phyloP scores from a whole-genome alignment of 768 basidiomycete species.

The Lyophyllum atratum region DNA sequence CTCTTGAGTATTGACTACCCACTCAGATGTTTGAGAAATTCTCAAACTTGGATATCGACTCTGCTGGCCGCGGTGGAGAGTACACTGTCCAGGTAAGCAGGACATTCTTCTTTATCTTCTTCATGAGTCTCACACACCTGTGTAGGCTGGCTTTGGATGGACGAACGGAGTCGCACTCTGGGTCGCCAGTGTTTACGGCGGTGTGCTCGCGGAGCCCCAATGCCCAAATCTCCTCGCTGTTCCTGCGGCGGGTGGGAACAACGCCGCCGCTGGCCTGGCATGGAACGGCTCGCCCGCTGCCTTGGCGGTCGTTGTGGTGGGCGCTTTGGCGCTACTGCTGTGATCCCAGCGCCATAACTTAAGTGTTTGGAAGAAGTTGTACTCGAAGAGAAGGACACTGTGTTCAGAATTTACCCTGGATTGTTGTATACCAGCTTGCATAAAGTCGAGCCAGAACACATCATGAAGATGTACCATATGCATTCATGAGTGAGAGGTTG shows the following conservation, averaged over 20 bases:
- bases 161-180: conserved; percentile 83
- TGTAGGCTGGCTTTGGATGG: conserved; percentile 82
- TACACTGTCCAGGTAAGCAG: conserved; percentile 77
- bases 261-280: conserved; percentile 9
- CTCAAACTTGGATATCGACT: conserved; percentile 75
- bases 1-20: neutral
- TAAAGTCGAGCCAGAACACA: too few species aligned
- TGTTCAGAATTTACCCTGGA: too few species aligned
- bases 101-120: conserved; percentile 18
- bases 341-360: neutral
- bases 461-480: too few species aligned
- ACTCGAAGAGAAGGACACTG: neutral
- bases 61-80: conserved; percentile 81
- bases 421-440: too few species aligned
- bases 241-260: conserved; percentile 15
- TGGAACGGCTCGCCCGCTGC: conserved; percentile 4
- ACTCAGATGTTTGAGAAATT: conserved; percentile 90
- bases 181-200: conserved; percentile 69
- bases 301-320: neutral
- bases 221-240: conserved; percentile 54
- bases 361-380: neutral
- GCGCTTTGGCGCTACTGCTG: neutral
- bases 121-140: neutral
- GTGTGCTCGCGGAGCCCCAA: conserved; percentile 55
- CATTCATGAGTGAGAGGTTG: too few species aligned